These are phyloP conservation scores for Lasiosphaeris hirsuta DNA, from an alignment of 495 filamentous ascomycete genomes.

Conservation along the genomic window DNA sequence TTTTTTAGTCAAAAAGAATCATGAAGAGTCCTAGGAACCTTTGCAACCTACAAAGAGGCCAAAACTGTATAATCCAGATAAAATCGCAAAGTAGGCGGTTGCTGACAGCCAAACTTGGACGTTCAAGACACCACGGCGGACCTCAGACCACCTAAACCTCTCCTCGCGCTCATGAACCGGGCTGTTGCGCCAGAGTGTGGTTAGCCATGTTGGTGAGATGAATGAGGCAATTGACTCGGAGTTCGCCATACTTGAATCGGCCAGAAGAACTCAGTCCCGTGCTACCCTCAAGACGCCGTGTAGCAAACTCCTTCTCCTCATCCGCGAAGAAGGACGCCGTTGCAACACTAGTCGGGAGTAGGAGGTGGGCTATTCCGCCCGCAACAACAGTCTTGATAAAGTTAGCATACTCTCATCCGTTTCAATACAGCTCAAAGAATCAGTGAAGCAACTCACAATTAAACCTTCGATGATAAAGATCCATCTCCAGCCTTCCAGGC, in stretches of 20 bases:
- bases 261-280: slow-evolving; percentile 25
- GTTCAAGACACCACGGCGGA: slow-evolving; percentile 56
- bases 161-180: slow-evolving; percentile 42
- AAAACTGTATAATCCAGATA: slow-evolving; percentile 46
- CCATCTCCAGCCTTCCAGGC: slow-evolving; percentile 48
- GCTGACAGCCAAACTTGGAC: slow-evolving; percentile 54
- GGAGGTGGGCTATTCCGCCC: slow-evolving; percentile 51
- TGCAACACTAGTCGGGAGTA: slow-evolving; percentile 56
- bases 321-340: slow-evolving; percentile 50
- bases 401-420: slow-evolving; percentile 20
- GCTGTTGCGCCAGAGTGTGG: slow-evolving; percentile 16
- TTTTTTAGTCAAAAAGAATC: not conserved
- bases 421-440: not conserved
- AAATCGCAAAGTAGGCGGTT: slow-evolving; percentile 42
- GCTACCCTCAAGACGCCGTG: slow-evolving; percentile 36
- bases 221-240: not conserved
- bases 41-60: slow-evolving; percentile 48
- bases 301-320: slow-evolving; percentile 43
- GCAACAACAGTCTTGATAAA: slow-evolving; percentile 46
- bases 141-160: slow-evolving; percentile 63
- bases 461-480: slow-evolving; percentile 52
- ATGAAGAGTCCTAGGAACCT: not conserved
- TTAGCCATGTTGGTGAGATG: not conserved
- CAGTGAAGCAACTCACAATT: slow-evolving; percentile 36
- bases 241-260: slow-evolving; percentile 29